Evolutionary conservation across 352 stramenopile genomes (phyloP).

Genomic region (Blastocystis sp.): DNA sequence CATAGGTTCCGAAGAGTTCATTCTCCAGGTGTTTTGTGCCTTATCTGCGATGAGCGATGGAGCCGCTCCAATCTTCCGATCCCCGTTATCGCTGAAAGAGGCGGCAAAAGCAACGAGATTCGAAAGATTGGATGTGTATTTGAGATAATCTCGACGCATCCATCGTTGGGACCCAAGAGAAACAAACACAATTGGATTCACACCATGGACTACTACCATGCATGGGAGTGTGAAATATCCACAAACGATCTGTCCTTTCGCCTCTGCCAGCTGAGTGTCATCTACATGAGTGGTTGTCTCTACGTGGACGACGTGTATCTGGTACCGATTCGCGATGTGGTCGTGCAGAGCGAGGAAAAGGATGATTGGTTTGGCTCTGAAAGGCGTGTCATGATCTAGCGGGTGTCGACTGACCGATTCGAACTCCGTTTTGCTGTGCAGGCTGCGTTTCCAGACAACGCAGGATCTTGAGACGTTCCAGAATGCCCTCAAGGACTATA

Average conservation of each 20-base stretch:
- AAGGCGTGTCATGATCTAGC: not conserved
- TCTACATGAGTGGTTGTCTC: slow-evolving; percentile 61
- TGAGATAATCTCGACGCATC: too few species aligned
- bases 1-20: not conserved
- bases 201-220: slow-evolving; percentile 45
- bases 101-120: not conserved
- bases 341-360: not conserved
- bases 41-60: too few species aligned
- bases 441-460: not conserved
- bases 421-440: not conserved
- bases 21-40: not conserved
- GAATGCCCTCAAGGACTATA: not conserved
- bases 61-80: not conserved
- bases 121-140: too few species aligned
- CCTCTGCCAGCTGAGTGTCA: not conserved
- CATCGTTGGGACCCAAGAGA: too few species aligned
- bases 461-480: not conserved
- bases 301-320: not conserved
- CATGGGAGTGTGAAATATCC: slow-evolving; percentile 31
- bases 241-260: slow-evolving; percentile 42
- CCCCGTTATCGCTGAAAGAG: not conserved
- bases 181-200: not conserved
- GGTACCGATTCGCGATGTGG: not conserved
- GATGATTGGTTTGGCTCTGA: not conserved
- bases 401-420: not conserved